A percentile compares a stretch with the other conserved stretches of the same genome.
These are phyloP conservation scores for Beauveria caledonica DNA, from an alignment of 2,329 filamentous ascomycete genomes.

Conservation along the genomic window DNA sequence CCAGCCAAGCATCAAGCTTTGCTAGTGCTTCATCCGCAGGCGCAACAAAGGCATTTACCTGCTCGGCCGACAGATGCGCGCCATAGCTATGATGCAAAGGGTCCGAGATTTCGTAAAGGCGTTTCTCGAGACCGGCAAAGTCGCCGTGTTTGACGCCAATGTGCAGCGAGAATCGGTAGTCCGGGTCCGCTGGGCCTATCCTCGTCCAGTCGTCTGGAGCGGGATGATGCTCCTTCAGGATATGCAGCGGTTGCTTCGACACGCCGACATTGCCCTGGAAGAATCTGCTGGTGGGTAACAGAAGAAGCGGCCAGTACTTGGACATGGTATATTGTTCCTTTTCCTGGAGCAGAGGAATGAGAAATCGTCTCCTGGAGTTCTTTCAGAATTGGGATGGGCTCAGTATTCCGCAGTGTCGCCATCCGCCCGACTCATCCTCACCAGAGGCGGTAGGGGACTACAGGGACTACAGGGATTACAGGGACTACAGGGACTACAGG, in stretches of 20 bases:
- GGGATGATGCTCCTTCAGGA: constrained; percentile 1
- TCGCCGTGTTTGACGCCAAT: not conserved
- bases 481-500: too few relatives aligned
- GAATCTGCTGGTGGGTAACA: not conserved
- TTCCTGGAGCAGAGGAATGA: not conserved
- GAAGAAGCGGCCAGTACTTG: not conserved
- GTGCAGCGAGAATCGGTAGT: not conserved
- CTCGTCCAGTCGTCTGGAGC: not conserved
- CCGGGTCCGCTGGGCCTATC: not conserved
- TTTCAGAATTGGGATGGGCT: not conserved
- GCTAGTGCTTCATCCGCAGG: not conserved
- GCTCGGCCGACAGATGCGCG: not conserved
- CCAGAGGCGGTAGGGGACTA: too few relatives aligned
- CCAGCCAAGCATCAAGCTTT: not conserved
- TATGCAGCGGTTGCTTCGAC: not conserved
- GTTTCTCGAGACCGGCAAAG: not conserved
- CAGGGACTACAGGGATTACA: too few relatives aligned
- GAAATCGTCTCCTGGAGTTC: not conserved
- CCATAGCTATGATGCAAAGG: not conserved
- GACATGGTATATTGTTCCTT: not conserved
- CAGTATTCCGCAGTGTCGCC: not conserved
- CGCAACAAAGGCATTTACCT: not conserved
- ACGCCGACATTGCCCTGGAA: not conserved
- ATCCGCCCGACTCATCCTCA: not conserved
- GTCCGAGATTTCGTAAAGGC: constrained; percentile 5